Conservation (phyloP, 805 yeast genomes). For the Cyberlindnera xishuangbannaensis region DNA sequence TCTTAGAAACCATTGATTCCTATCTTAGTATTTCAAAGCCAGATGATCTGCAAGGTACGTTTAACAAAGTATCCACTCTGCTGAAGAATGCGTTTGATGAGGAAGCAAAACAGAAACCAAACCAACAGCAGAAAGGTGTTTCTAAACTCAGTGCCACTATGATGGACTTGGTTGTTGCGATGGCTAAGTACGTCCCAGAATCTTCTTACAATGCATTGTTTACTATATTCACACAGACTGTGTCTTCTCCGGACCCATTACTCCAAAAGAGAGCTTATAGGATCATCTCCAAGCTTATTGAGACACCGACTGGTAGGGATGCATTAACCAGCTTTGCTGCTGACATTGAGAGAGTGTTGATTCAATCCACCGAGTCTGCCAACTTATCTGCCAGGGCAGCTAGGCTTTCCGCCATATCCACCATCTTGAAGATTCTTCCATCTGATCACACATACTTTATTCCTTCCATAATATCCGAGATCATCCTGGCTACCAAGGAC, state of each 20-base stretch:
- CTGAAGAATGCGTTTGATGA: conserved; percentile 70
- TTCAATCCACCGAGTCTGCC: conserved; percentile 51
- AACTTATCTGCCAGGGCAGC: conserved; percentile 76
- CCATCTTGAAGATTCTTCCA: conserved; percentile 60
- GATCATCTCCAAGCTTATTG: conserved; percentile 63
- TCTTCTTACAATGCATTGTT: conserved; percentile 68
- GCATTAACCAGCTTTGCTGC: conserved; percentile 47
- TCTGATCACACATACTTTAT: conserved; percentile 62
- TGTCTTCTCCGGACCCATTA: conserved; percentile 51
- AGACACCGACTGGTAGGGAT: conserved; percentile 55
- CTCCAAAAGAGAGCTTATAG: conserved; percentile 89
- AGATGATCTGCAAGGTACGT: conserved; percentile 66
- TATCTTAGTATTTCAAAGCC: conserved; percentile 65
- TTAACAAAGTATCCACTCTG: conserved; percentile 78
- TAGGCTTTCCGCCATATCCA: conserved; percentile 62
- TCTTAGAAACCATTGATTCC: conserved; percentile 80
- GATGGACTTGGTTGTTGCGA: conserved; percentile 84
- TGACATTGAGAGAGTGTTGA: conserved; percentile 55
- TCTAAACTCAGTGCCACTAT: conserved; percentile 69
- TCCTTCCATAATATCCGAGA: conserved; percentile 79
- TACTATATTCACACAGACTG: conserved; percentile 69
- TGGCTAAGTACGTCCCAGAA: conserved; percentile 78
- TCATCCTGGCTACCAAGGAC: conserved; percentile 86
- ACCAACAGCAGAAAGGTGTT: conserved; percentile 29
- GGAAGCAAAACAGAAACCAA: conserved; percentile 33